Evolutionary conservation across 805 yeast genomes (phyloP), one percentile per base, ranked within the genome.

Genomic region (Metschnikowia gruessii): DNA sequence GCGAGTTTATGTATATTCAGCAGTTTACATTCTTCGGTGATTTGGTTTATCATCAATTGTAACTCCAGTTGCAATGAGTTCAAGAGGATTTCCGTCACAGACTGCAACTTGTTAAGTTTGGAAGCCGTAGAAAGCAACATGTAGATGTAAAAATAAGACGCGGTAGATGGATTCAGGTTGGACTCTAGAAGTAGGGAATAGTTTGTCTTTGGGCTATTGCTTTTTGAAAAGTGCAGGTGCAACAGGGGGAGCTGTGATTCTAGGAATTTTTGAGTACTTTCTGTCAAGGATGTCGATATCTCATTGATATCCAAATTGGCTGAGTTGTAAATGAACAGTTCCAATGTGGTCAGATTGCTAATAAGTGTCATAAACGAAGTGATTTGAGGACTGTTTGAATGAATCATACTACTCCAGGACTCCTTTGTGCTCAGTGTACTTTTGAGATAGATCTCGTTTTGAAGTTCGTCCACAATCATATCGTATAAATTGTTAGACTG

Each of bases 391-490:
- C 65, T 67, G 40, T 52, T 55, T 12, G 68, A 49, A 33, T 51
- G 56, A 31, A 60, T 43, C 16, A 68, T 39, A 24, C 37, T 28
- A 21, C 45, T 45, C 54, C 52, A 45, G 4, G 53, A 44, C 42
- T 52, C 48, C 35, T 52, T 33, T 34, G 50, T 34, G 37, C 43
- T 31, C 45, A 37, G 40, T 21, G 37, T 7, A 48, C 34, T 51
- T 54, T 80, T 81, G 35, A 85, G 69, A 56, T 83, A 87, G n/a
- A 87, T 68, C 46, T 87, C 83, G 39, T 74, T 76, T 48, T 80
- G 82, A 35, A 89, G 66, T 57, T 90, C 96, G 51, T 87, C 95
- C n/a, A 87, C 69, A 16, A 91, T 69, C 51, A 80, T 79, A 39
- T 83, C 89, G 57, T 85, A 83, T 24, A 91, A 67, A 35, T 77